Evolutionary conservation across 768 basidiomycete species (phyloP).

Genomic region (Boletus bicolor): DNA sequence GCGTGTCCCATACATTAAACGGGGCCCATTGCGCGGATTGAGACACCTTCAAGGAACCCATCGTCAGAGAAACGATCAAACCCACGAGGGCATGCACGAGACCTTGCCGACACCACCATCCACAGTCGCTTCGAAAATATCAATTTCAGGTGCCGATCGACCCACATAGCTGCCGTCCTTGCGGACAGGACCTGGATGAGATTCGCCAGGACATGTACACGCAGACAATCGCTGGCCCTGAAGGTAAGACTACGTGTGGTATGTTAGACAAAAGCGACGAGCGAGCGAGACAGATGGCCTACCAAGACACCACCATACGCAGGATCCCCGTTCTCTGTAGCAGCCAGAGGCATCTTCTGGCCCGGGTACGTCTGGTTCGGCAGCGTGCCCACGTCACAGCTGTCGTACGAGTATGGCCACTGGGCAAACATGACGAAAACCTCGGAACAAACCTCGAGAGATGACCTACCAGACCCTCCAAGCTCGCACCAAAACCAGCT

Average conservation of each 20-base stretch:
- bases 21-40: slow-evolving; percentile 50
- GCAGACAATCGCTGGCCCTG: slow-evolving; percentile 55
- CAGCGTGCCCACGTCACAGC: slow-evolving; percentile 77
- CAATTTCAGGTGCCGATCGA: slow-evolving; percentile 57
- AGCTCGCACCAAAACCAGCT: slow-evolving; percentile 53
- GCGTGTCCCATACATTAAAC: slow-evolving; percentile 26
- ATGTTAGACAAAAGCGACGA: background rate
- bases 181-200: slow-evolving; percentile 54
- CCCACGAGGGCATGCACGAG: slow-evolving; percentile 6
- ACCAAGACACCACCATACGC: slow-evolving; percentile 27
- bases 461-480: slow-evolving; percentile 58
- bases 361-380: slow-evolving; percentile 65
- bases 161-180: slow-evolving; percentile 50
- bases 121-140: slow-evolving; percentile 51
- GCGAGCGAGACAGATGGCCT: background rate
- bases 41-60: slow-evolving; percentile 38
- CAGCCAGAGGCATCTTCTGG: slow-evolving; percentile 41
- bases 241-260: slow-evolving; percentile 39
- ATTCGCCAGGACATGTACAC: slow-evolving; percentile 57
- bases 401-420: slow-evolving; percentile 56
- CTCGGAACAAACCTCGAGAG: slow-evolving; percentile 6
- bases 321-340: slow-evolving; percentile 39
- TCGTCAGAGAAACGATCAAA: slow-evolving; percentile 9
- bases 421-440: slow-evolving; percentile 9
- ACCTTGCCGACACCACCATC: slow-evolving; percentile 35